A percentile compares a stretch with the other conserved stretches of the same genome.
These are phyloP conservation scores for Volvariella volvacea DNA, from an alignment of 1,284 basidiomycete species.

Conservation along the genomic window DNA sequence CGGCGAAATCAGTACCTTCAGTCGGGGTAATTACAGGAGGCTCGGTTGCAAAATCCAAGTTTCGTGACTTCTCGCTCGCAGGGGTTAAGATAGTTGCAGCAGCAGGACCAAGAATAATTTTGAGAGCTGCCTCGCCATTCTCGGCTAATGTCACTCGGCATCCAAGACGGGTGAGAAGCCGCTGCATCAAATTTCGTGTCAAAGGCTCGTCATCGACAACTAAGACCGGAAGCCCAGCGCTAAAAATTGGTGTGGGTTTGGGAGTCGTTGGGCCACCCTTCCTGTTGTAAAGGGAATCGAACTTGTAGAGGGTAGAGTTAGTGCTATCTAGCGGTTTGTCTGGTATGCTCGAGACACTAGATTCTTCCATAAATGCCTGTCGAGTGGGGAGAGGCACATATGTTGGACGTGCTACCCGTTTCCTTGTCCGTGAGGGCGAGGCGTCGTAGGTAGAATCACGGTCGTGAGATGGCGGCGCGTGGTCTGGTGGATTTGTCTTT, in stretches of 20 bases:
- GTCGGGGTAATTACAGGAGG: slow-evolving; percentile 5
- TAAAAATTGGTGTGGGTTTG: too few relatives aligned
- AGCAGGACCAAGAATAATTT: slow-evolving; percentile 52
- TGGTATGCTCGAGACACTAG: too few relatives aligned
- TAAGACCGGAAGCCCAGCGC: slow-evolving; percentile 46
- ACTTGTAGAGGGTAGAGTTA: too few relatives aligned
- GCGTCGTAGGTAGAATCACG: not conserved
- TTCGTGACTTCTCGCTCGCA: slow-evolving; percentile 25
- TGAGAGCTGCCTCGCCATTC: slow-evolving; percentile 78
- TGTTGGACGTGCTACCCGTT: slow-evolving; percentile 24
- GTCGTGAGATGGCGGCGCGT: too few relatives aligned
- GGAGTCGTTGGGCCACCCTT: too few relatives aligned
- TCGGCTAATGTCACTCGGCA: slow-evolving; percentile 79
- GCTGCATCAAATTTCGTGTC: slow-evolving; percentile 78
- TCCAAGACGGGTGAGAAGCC: slow-evolving; percentile 74
- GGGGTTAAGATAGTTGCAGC: slow-evolving; percentile 20
- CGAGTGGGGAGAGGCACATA: slow-evolving; percentile 34
- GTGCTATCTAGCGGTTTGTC: too few relatives aligned
- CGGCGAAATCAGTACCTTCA: slow-evolving; percentile 38
- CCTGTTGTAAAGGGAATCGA: too few relatives aligned
- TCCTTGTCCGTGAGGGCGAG: slow-evolving; percentile 3
- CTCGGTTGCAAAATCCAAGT: slow-evolving; percentile 21
- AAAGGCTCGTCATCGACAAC: slow-evolving; percentile 78
- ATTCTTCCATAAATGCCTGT: slow-evolving; percentile 17
- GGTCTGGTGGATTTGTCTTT: too few relatives aligned